These are phyloP conservation scores for Solanum chacoense DNA, from an alignment of 305 asterid species.

Conservation along the genomic window DNA sequence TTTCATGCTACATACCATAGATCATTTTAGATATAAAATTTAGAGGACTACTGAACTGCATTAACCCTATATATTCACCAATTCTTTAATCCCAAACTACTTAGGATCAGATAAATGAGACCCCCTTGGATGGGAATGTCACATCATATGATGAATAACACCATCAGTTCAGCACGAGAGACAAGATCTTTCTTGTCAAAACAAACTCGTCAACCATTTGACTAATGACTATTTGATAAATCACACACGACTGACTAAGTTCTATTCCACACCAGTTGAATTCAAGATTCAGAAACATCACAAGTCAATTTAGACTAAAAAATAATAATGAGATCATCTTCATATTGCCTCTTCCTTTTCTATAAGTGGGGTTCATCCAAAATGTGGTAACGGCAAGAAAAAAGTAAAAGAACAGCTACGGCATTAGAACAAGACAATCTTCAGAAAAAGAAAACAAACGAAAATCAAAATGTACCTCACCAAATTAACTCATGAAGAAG, in stretches of 20 bases:
- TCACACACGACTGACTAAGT: not conserved
- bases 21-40: not conserved
- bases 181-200: not conserved
- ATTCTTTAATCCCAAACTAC: not conserved
- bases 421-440: no score
- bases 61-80: not conserved
- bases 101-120: not conserved
- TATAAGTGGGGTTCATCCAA: no score
- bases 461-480: no score
- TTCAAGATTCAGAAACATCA: not conserved
- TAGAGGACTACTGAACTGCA: not conserved
- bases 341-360: not conserved
- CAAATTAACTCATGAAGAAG: no score
- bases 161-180: not conserved
- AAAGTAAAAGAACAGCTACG: no score
- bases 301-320: not conserved
- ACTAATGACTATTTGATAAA: not conserved
- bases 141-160: not conserved
- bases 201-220: not conserved
- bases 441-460: no score
- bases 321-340: not conserved
- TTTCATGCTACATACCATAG: not conserved
- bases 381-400: no score
- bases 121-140: not conserved
- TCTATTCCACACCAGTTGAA: not conserved